phyloP scores from a whole-genome alignment of 2,329 filamentous ascomycete genomes.

The Pseudogymnoascus pannorum region DNA sequence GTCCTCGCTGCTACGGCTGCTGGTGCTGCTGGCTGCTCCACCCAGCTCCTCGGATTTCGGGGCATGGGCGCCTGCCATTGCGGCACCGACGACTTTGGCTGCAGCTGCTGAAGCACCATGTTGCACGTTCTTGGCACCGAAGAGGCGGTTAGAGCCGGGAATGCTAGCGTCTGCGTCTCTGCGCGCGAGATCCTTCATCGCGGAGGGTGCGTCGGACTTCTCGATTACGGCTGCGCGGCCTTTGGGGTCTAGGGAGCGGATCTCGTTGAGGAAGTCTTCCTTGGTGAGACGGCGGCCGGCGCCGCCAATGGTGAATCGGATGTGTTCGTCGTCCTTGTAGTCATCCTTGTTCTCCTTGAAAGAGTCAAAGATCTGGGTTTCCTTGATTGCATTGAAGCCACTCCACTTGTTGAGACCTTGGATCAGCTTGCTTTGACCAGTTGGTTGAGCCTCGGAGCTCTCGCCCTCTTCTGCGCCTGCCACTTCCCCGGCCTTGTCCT shows the following conservation, averaged over 20 bases:
- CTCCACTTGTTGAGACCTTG: slow-evolving; percentile 19
- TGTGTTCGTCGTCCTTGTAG: slow-evolving; percentile 60
- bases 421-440: slow-evolving; percentile 10
- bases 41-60: neutral
- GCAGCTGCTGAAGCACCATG: slow-evolving; percentile 11
- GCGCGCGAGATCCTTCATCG: slow-evolving; percentile 25
- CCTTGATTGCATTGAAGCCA: slow-evolving; percentile 19
- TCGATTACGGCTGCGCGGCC: slow-evolving; percentile 35
- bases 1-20: slow-evolving; percentile 4
- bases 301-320: slow-evolving; percentile 69
- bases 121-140: slow-evolving; percentile 32
- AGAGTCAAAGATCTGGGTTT: slow-evolving; percentile 9
- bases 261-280: slow-evolving; percentile 68
- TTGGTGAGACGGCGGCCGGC: slow-evolving; percentile 72
- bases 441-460: slow-evolving; percentile 24
- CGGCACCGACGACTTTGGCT: slow-evolving; percentile 17
- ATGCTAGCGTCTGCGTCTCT: slow-evolving; percentile 22
- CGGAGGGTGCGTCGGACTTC: slow-evolving; percentile 21
- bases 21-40: neutral
- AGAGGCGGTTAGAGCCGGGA: slow-evolving; percentile 21
- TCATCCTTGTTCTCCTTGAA: slow-evolving; percentile 29
- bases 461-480: slow-evolving; percentile 38
- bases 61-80: slow-evolving; percentile 19
- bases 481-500: neutral
- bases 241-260: slow-evolving; percentile 63